Conservation (phyloP, 805 yeast genomes). For the Pichia cabralensis region DNA sequence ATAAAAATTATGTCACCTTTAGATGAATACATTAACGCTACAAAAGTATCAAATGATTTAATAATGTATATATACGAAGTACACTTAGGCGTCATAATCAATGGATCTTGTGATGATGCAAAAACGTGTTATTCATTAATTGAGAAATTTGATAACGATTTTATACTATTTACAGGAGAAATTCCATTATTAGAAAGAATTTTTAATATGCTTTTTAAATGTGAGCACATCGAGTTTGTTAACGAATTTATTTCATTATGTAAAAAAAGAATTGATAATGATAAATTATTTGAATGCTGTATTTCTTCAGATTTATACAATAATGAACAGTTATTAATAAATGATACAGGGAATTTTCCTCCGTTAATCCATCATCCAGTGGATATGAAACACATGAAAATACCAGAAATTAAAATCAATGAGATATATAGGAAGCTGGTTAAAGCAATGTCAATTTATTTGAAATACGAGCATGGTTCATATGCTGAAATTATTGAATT, state of each 20-base stretch:
- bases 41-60: constrained; percentile 1
- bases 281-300: constrained; percentile 4
- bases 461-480: no score
- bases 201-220: no score
- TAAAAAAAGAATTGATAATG: constrained; percentile 1
- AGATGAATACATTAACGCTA: background rate
- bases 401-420: background rate
- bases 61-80: background rate
- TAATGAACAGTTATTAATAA: background rate
- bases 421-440: no score
- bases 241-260: constrained; percentile 5
- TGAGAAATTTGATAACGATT: constrained; percentile 7
- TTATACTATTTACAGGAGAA: constrained; percentile 2
- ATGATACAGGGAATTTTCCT: constrained; percentile 2
- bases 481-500: no score
- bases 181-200: no score
- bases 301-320: constrained; percentile 5
- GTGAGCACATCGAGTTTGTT: constrained; percentile 3
- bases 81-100: no score
- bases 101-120: no score
- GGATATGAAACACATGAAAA: no score
- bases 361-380: constrained; percentile 5
- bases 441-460: no score
- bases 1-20: background rate
- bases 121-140: constrained; percentile 6